Evolutionary conservation across 371 early-diverging fungal species (phyloP), one percentile per base, ranked within the genome.

Genomic region (Sporodiniella umbellata): DNA sequence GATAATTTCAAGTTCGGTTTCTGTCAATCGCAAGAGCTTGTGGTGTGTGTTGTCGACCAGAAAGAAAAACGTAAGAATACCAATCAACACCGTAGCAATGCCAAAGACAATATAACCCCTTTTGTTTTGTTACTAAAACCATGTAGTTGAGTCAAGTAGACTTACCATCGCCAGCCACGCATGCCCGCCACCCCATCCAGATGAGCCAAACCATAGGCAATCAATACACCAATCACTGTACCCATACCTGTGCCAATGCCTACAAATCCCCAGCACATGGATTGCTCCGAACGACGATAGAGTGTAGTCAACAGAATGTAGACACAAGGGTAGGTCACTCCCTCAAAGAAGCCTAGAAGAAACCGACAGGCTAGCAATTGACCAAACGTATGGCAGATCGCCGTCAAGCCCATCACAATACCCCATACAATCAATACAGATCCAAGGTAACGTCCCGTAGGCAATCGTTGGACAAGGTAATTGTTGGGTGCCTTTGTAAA

Each of bases 21-120:
- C 67, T 11, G 64, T 67, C 21, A 71, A 35, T 3, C 48, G 33
- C 8, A 71, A 49, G 0, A 61, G 31, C 14, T 42, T 44, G 12
- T 60, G 58, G 15, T 58, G 33, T 31, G 65, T 60, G 53, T 51
- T 39, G 48, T 73, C 73, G 14, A 58, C 45, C 14, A 73, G 23
- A 7, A 62, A 62, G 31, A 73, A 60, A 25, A 64, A 67, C 1
- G 58, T 45, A 8, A 53, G 7, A 17, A 66, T 33, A 14, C 73
- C 70, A 21, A 69, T 47, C 8, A 65, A 2, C 0, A 67, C 58
- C 7, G 73, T 64, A 4, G 51, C 25, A 23, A 56, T 39, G n/a
- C 73, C 73, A 49, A 56, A 69, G 11, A 73, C 51, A 15, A 69
- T 60, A 23, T 66, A 69, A 5, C 59, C 60, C 69, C 72, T 72